Conservation (phyloP, 2,329 filamentous ascomycete species). For the Teratosphaeria pseudoeucalypti region DNA sequence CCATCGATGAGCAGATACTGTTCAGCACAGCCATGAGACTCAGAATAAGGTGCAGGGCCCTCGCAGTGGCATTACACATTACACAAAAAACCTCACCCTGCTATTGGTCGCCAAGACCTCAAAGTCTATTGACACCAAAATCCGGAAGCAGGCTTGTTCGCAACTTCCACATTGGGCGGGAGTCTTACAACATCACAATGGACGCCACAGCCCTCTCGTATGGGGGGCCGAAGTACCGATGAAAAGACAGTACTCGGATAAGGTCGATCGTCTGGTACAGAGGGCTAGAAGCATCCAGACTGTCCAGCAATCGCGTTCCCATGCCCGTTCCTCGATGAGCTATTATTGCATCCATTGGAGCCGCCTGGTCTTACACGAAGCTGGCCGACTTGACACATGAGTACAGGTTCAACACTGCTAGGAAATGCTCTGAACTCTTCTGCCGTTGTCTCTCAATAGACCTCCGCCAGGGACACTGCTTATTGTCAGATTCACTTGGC, state of each 20-base stretch:
- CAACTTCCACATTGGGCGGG: not conserved
- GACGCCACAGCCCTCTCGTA: not conserved
- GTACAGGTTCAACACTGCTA: too few species aligned
- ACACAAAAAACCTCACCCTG: not conserved
- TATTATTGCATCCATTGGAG: not conserved
- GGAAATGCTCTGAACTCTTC: not conserved
- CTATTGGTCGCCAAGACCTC: not conserved
- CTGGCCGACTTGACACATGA: not conserved
- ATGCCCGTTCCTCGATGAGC: not conserved
- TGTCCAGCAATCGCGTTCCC: not conserved
- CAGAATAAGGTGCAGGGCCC: not conserved
- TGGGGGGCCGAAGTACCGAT: not conserved
- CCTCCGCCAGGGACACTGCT: not conserved
- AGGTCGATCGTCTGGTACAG: not conserved
- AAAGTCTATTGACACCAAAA: slow-evolving; percentile 1
- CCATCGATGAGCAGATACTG: too few species aligned
- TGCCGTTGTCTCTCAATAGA: not conserved
- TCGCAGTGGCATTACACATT: not conserved
- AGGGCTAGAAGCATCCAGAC: not conserved
- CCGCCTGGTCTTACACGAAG: not conserved
- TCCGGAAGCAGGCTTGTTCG: not conserved
- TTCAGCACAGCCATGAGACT: not conserved
- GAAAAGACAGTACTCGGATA: not conserved
- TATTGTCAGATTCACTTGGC: not conserved
- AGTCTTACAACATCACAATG: not conserved